Evolutionary conservation across 164 flowering plant species (phyloP).

Genomic region (Aristolochia fimbriata): DNA sequence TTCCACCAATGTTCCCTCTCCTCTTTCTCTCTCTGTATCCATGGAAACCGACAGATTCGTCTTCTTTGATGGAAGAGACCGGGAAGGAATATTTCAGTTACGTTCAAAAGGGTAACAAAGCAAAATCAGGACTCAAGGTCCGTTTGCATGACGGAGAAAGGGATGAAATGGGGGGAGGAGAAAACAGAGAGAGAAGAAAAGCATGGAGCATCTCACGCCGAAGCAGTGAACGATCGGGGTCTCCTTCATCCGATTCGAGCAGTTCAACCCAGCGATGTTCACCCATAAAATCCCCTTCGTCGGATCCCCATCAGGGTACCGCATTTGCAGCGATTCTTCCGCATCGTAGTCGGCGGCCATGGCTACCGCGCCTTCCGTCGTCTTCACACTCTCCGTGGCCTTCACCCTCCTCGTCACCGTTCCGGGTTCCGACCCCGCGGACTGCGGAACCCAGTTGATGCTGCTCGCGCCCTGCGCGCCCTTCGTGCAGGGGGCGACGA

Average conservation of each 20-base stretch:
- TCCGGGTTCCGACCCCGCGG: constrained; percentile 2
- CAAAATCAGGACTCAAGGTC: background rate
- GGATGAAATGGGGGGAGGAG: background rate
- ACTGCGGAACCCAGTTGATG: constrained; percentile 34
- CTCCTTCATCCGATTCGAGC: background rate
- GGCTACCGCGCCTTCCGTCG: constrained; percentile 9
- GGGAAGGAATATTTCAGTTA: background rate
- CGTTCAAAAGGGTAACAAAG: too few relatives aligned
- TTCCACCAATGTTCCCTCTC: too few relatives aligned
- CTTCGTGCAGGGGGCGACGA: constrained; percentile 48
- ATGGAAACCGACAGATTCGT: too few relatives aligned
- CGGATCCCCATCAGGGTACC: too few relatives aligned
- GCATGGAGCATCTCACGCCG: constrained; percentile 2
- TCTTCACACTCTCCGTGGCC: background rate
- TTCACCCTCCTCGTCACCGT: constrained; percentile 9
- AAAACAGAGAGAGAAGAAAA: background rate
- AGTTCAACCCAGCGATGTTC: background rate
- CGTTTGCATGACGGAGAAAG: background rate
- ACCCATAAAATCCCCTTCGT: background rate
- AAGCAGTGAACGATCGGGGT: background rate
- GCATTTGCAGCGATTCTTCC: too few relatives aligned
- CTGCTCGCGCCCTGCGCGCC: constrained; percentile 47
- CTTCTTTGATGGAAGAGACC: background rate
- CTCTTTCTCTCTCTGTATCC: too few relatives aligned
- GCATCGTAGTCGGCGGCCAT: background rate